Evolutionary conservation across 2,329 filamentous ascomycete genomes (phyloP).

Genomic region (Magnaporthiopsis poae): DNA sequence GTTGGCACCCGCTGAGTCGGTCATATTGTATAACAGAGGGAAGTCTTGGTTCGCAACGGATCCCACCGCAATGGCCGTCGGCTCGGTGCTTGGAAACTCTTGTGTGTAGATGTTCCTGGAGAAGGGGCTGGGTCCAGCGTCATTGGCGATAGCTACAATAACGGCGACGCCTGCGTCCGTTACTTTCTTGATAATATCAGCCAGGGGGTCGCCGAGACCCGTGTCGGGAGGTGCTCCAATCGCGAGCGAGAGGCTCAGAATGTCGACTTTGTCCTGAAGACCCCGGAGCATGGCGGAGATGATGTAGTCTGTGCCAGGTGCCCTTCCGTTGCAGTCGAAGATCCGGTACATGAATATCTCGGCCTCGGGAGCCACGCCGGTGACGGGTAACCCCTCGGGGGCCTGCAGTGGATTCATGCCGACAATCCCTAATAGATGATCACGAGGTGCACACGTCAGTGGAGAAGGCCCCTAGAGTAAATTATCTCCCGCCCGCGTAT

Average conservation of each 20-base stretch:
- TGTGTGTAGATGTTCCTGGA: constrained; percentile 12
- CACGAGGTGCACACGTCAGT: background rate
- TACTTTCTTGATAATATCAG: constrained; percentile 11
- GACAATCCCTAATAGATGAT: constrained; percentile 1
- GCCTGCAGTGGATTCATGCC: constrained; percentile 7
- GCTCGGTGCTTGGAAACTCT: constrained; percentile 13
- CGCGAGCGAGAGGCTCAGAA: constrained; percentile 20
- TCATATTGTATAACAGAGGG: constrained; percentile 14
- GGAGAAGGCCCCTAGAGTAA: background rate
- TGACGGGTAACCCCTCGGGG: constrained; percentile 9
- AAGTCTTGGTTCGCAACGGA: constrained; percentile 14
- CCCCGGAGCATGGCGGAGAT: constrained; percentile 19
- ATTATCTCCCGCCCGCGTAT: too few relatives aligned
- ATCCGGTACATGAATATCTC: constrained; percentile 17
- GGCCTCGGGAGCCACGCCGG: constrained; percentile 18
- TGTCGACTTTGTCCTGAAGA: constrained; percentile 18
- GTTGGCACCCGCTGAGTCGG: constrained; percentile 12
- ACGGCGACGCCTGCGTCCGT: constrained; percentile 15
- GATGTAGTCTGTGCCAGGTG: constrained; percentile 13
- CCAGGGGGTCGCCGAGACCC: constrained; percentile 10
- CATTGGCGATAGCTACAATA: constrained; percentile 17
- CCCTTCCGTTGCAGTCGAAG: constrained; percentile 10
- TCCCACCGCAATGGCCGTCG: constrained; percentile 17
- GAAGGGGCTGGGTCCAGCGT: constrained; percentile 14
- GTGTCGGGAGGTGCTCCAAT: background rate